A percentile compares a stretch with the other conserved stretches of the same genome.
These are phyloP conservation scores for Lactifluus echinatus DNA, from an alignment of 768 basidiomycete genomes.

Conservation along the genomic window DNA sequence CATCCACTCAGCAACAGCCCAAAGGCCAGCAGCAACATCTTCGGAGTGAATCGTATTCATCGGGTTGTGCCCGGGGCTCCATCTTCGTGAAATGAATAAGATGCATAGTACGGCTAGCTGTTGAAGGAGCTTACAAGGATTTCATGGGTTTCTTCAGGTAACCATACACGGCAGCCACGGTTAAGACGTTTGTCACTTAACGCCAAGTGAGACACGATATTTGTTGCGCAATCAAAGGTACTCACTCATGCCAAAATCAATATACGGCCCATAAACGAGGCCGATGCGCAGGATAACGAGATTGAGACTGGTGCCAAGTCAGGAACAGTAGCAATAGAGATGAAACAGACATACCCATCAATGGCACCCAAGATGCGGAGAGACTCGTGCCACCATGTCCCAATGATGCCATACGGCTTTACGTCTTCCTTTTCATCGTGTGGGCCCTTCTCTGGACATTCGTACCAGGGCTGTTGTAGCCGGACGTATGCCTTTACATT, in stretches of 20 bases:
- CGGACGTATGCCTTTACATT: conserved; percentile 74
- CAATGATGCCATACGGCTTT: conserved; percentile 60
- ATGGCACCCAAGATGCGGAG: conserved; percentile 67
- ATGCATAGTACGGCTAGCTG: background rate
- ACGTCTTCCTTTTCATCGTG: conserved; percentile 67
- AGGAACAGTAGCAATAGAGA: background rate
- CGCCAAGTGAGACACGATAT: background rate
- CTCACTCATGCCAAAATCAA: conserved; percentile 44
- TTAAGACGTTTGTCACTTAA: conserved; percentile 60
- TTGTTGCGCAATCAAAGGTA: background rate
- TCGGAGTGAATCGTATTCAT: conserved; percentile 70
- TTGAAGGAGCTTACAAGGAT: conserved; percentile 47
- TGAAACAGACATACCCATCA: conserved; percentile 42
- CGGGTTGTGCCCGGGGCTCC: conserved; percentile 71
- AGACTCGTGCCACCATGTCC: conserved; percentile 87
- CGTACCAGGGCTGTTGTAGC: conserved; percentile 70
- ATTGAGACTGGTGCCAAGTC: conserved; percentile 46
- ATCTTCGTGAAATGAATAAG: conserved; percentile 34
- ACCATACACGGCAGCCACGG: conserved; percentile 73
- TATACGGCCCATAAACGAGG: conserved; percentile 75
- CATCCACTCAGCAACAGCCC: conserved; percentile 76
- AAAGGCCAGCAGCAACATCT: conserved; percentile 70
- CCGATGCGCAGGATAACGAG: conserved; percentile 71
- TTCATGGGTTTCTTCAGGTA: conserved; percentile 81
- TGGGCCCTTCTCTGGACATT: conserved; percentile 55